These are phyloP conservation scores for Kuraishia ogatae DNA, from an alignment of 805 yeast genomes.

Conservation along the genomic window DNA sequence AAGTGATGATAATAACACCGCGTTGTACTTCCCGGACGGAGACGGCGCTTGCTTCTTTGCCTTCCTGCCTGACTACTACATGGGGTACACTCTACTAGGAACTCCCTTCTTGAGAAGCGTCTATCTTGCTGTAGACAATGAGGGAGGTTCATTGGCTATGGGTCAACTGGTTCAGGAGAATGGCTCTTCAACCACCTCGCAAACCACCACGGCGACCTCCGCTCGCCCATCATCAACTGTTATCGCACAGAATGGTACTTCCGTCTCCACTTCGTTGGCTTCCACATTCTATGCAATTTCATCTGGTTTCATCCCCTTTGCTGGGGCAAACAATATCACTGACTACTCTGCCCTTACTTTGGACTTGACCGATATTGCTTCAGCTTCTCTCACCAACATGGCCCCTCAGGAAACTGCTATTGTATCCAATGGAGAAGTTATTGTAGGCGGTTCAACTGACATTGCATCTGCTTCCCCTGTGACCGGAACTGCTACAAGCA, in stretches of 20 bases:
- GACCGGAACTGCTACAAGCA: background rate
- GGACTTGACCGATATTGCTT: slow-evolving; percentile 11
- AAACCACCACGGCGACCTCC: background rate
- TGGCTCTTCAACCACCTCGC: background rate
- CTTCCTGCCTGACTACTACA: slow-evolving; percentile 34
- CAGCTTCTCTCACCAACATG: slow-evolving; percentile 8
- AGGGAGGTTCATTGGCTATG: slow-evolving; percentile 43
- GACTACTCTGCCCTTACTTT: slow-evolving; percentile 15
- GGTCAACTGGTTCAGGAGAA: slow-evolving; percentile 31
- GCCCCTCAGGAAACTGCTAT: slow-evolving; percentile 4
- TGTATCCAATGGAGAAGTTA: slow-evolving; percentile 22
- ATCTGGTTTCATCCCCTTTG: slow-evolving; percentile 24
- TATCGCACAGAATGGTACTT: background rate
- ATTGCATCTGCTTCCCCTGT: background rate
- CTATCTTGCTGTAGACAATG: slow-evolving; percentile 60
- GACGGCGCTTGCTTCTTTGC: slow-evolving; percentile 47
- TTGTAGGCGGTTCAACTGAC: slow-evolving; percentile 8
- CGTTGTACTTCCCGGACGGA: slow-evolving; percentile 44
- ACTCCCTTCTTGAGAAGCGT: slow-evolving; percentile 42
- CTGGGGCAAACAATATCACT: slow-evolving; percentile 15
- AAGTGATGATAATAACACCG: slow-evolving; percentile 20
- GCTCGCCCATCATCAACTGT: background rate
- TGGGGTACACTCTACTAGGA: slow-evolving; percentile 52
- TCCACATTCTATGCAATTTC: slow-evolving; percentile 10
- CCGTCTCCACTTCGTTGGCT: background rate